phyloP scores from a whole-genome alignment of 345 rosid genomes.

The Rhodomyrtus tomentosa region DNA sequence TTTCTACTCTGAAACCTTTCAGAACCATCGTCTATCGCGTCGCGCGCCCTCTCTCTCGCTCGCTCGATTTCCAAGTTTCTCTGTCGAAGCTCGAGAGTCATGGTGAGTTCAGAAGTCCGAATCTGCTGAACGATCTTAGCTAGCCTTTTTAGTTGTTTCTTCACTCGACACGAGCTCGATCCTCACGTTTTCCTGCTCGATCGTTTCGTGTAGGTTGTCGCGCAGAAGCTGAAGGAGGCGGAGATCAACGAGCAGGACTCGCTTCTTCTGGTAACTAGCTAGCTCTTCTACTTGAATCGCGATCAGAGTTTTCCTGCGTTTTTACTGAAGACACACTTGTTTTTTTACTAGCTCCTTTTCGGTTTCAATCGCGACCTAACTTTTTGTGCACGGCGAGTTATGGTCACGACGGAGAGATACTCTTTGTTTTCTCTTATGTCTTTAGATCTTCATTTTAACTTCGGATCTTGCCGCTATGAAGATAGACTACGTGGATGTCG shows the following conservation, averaged over 20 bases:
- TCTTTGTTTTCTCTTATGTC: not conserved
- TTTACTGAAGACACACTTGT: not conserved
- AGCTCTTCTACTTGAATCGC: not conserved
- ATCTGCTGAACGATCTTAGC: not conserved
- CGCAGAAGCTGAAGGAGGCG: constrained; percentile 79
- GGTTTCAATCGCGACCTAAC: not conserved
- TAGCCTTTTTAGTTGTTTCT: not conserved
- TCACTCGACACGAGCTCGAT: not conserved
- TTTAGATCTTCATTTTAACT: not conserved
- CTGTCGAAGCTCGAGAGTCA: not conserved
- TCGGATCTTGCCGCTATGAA: not conserved
- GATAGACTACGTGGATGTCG: not conserved
- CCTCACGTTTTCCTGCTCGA: not conserved
- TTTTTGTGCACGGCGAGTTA: not conserved
- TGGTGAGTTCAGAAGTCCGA: not conserved
- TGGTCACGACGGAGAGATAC: not conserved
- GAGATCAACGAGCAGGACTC: constrained; percentile 97
- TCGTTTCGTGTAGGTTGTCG: constrained; percentile 42
- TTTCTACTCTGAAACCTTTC: not conserved
- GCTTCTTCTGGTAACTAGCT: constrained; percentile 70
- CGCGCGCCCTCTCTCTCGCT: not conserved
- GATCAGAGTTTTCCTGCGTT: not conserved
- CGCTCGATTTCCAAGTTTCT: not conserved
- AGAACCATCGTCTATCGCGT: not conserved
- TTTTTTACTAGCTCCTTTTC: not conserved